Conservation (phyloP, 139 green algal species). For the Micromonas pusilla region DNA sequence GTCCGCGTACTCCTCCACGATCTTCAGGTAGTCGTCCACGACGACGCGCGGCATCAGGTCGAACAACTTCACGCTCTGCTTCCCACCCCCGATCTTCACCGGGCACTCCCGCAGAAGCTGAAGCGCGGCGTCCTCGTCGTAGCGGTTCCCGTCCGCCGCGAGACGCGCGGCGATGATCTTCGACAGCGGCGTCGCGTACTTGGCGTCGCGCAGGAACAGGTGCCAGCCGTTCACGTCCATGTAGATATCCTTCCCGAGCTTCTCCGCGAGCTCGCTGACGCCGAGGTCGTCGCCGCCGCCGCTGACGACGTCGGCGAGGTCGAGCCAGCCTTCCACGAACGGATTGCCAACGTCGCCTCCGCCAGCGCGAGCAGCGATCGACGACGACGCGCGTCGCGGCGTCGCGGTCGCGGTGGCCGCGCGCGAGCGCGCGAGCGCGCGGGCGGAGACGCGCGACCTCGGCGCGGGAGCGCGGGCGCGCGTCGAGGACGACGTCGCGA, state of each 20-base stretch:
- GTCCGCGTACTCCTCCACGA: background rate
- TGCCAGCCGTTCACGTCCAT: conserved; percentile 62
- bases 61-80: background rate
- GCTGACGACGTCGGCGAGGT: background rate
- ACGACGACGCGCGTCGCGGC: background rate
- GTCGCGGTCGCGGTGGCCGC: too few relatives aligned
- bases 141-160: background rate
- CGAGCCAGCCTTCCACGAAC: background rate
- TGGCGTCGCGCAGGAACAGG: conserved; percentile 51
- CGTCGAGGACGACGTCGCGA: background rate
- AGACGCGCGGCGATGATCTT: background rate
- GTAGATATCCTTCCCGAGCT: conserved; percentile 47
- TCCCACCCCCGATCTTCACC: background rate
- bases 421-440: too few relatives aligned
- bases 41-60: background rate
- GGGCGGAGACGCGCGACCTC: too few relatives aligned
- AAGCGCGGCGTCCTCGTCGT: background rate
- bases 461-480: too few relatives aligned
- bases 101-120: background rate
- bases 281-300: background rate
- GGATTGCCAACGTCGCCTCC: background rate
- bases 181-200: background rate
- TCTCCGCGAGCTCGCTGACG: background rate
- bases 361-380: background rate
- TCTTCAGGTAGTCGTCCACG: background rate